Evolutionary conservation across 768 basidiomycete genomes (phyloP), one percentile per base, ranked within the genome.

Genomic region (Neoboletus magnificus): DNA sequence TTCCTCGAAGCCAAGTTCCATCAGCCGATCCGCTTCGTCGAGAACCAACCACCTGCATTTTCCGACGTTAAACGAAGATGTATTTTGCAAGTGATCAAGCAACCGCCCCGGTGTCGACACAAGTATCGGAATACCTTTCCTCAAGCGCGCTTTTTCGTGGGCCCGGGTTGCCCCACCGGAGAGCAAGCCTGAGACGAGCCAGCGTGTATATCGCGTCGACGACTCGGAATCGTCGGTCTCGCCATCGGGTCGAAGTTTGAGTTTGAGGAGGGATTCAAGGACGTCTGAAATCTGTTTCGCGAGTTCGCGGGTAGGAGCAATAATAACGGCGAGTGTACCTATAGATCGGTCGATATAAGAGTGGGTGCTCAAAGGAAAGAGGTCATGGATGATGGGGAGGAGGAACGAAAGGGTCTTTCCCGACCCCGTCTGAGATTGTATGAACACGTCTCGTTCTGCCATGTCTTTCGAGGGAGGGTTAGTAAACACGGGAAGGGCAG

Each of bases 1-100:
- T 66, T 98, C 94, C 70, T 97, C 95, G 59, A 99, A 99, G 0
- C 97, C 97, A 41, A 98, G 83, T 60, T 98, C 95, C 95, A 98
- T 98, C 48, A 99, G 75, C 40, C 94, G 80, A 73, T 99, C 97
- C 7, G 96, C 95, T 75, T 99, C 97, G 67, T 99, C 97, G 25
- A 98, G 83, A 10, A 99, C 86, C 30, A 99, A 79, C 93, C 96
- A 99, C 45, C 91, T 84, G 69, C 91, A 92, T 74, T 95, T 96
- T 50, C 89, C 93, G 52, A 95, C 82, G 56, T 94, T 87, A 73
- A 99, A 93, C 0, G 92, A 87, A 0, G 90, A 83, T 0, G 97
- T 98, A 64, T 96, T 95, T 71, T 98, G 94, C 37, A 99, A 80
- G 67, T 99, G 97, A 69, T 98, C 97, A 53, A 99, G 82, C 15